Evolutionary conservation across 176 grass and related monocot species (phyloP).

Genomic region (Avena eriantha): DNA sequence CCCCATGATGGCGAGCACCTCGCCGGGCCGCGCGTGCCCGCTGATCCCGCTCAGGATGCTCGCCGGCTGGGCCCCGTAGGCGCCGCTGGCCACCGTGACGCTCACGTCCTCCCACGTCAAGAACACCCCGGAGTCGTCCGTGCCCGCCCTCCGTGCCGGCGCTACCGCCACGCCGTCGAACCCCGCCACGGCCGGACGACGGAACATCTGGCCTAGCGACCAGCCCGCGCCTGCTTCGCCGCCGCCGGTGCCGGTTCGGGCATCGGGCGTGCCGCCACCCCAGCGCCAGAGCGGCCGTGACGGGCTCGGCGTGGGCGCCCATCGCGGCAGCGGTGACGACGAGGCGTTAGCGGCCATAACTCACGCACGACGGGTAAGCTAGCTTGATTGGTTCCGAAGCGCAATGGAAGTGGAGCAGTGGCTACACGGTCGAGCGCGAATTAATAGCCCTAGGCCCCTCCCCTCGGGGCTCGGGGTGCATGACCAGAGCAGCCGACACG

Average conservation of each 20-base stretch:
- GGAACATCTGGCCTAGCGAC: not conserved
- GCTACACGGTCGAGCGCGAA: not conserved
- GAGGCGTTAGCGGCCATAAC: conserved; percentile 20
- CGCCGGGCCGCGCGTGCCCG: conserved; percentile 44
- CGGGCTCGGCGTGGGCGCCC: conserved; percentile 52
- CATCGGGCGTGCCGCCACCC: conserved; percentile 31
- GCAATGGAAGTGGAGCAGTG: not conserved
- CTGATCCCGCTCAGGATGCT: conserved; percentile 47
- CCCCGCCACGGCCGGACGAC: not conserved
- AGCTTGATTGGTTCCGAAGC: not conserved
- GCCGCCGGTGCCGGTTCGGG: not conserved
- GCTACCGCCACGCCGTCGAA: conserved; percentile 34
- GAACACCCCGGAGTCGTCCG: conserved; percentile 13
- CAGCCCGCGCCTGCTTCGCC: not conserved
- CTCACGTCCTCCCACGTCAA: conserved; percentile 64
- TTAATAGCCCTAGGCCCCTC: not conserved
- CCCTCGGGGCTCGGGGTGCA: too few relatives aligned
- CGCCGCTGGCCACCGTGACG: conserved; percentile 39
- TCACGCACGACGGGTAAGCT: not conserved
- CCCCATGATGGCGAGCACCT: conserved; percentile 64
- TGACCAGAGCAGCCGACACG: too few relatives aligned
- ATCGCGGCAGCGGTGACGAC: conserved; percentile 50
- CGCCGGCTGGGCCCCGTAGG: not conserved
- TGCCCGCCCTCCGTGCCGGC: not conserved
- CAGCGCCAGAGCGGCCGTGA: conserved; percentile 39